Base-by-base conservation (phyloP, 495 filamentous ascomycete species). In the Penicillium fimorum region DNA sequence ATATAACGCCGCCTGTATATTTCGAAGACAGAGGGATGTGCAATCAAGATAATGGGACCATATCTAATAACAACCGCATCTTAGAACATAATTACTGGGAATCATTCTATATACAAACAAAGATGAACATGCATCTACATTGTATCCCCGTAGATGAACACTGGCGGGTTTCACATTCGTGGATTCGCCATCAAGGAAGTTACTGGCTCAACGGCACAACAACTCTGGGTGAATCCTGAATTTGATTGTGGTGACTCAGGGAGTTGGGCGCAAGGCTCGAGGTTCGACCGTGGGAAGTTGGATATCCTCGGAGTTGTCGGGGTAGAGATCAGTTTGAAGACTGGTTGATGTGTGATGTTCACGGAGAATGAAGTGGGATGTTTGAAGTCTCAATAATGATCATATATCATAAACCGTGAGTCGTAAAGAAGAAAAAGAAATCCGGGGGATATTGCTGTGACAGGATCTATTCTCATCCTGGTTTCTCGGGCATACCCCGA, bases 321-420 rank as follows among this genome's bases (percentile, higher is more conserved):
- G 32, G 37, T 3, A n/a, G 18, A 15, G 25, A 18, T 22, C 22
- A 29, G 11, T n/a, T 12, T 30, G 49, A 30, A 38, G 44, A 51
- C 6, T n/a, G 37, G 25, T 51, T 2, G 18, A 32, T 25, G 52
- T 38, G 43, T 18, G 40, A 49, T 53, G 52, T 45, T 32, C 27
- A 41, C 24, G 10, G 15, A 32, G 7, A 52, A 32, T 27, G 45
- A 25, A 56, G 15, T 51, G 42, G 47, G 50, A 56, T 59, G 55
- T 59, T 37, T 53, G n/a, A 15, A 47, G 45, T 56, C 20, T 40
- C 55, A 56, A 48, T 30, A 30, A 38, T 22, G 30, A 24, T 51
- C 55, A 27, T 66, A 56, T 62, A 47, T 61, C 63, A 38, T 68
- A 58, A 66, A 38, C 27, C 65, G 53, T 66, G 47, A 64, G 24